Percentiles rank a stretch among this genome's conserved stretches.
Conservation (phyloP, 2,329 filamentous ascomycete genomes). For the Xylariaceae sp. region DNA sequence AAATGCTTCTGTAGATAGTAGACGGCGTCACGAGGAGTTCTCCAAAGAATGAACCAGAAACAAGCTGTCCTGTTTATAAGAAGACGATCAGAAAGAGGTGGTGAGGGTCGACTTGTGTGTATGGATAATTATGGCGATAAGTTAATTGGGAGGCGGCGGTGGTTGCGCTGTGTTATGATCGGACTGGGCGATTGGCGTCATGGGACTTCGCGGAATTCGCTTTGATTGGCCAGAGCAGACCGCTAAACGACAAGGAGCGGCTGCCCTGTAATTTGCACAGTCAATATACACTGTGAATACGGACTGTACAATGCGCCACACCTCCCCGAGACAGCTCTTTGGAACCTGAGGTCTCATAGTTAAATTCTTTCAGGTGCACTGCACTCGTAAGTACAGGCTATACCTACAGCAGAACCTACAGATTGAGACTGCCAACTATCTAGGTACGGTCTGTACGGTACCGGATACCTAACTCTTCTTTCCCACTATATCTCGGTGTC, state of each 20-base stretch:
- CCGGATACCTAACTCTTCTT: too few relatives aligned
- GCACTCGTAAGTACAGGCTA: too few relatives aligned
- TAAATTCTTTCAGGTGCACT: too few relatives aligned
- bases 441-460: too few relatives aligned
- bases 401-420: too few relatives aligned
- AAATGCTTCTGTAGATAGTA: background rate
- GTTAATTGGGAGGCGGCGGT: slow-evolving; percentile 7
- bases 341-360: too few relatives aligned
- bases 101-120: background rate
- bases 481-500: too few relatives aligned
- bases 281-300: background rate
- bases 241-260: background rate
- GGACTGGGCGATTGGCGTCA: slow-evolving; percentile 16
- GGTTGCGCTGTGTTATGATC: slow-evolving; percentile 5
- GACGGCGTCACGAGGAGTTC: too few relatives aligned
- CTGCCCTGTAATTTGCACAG: too few relatives aligned
- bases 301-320: too few relatives aligned
- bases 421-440: too few relatives aligned
- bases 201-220: slow-evolving; percentile 5
- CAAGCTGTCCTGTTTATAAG: background rate
- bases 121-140: background rate
- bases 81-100: background rate
- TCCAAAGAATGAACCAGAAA: background rate
- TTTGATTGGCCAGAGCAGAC: slow-evolving; percentile 11
- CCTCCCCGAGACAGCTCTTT: too few relatives aligned